Conservation (phyloP, 1,284 basidiomycete genomes). For the Cerrena zonata region DNA sequence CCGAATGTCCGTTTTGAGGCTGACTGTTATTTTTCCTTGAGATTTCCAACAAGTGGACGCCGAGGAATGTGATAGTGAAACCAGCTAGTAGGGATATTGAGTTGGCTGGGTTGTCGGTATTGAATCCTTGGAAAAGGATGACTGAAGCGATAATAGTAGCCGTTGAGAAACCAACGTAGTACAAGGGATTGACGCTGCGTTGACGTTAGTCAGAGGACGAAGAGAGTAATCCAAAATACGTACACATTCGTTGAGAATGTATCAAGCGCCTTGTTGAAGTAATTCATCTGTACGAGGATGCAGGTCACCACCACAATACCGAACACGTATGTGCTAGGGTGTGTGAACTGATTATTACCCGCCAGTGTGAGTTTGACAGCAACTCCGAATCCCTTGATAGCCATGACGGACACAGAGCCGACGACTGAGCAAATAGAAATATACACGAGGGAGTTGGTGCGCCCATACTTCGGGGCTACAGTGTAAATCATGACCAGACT, state of each 20-base stretch:
- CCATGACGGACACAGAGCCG: conserved; percentile 87
- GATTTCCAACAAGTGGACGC: conserved; percentile 85
- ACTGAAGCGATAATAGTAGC: conserved; percentile 91
- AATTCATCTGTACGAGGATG: conserved; percentile 96
- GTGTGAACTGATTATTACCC: conserved; percentile 93
- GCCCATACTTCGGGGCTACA: conserved; percentile 84
- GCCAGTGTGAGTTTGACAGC: conserved; percentile 92
- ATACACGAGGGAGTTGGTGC: conserved; percentile 86
- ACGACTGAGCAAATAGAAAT: conserved; percentile 89
- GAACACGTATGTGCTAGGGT: conserved; percentile 93
- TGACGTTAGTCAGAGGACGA: neutral
- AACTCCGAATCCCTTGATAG: conserved; percentile 93
- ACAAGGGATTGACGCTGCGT: conserved; percentile 92
- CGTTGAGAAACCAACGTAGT: conserved; percentile 98
- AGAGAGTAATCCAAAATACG: conserved; percentile 32
- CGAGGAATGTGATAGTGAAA: conserved; percentile 86
- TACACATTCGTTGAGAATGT: conserved; percentile 97
- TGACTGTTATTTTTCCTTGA: conserved; percentile 53
- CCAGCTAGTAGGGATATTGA: conserved; percentile 82
- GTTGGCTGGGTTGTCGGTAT: conserved; percentile 79
- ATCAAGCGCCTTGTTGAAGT: conserved; percentile 98
- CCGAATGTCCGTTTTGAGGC: conserved; percentile 43
- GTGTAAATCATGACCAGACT: conserved; percentile 82
- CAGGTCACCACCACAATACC: conserved; percentile 79
- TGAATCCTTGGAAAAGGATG: conserved; percentile 95